phyloP scores from a whole-genome alignment of 1,284 basidiomycete genomes.

The Phylloboletellus chloephorus region DNA sequence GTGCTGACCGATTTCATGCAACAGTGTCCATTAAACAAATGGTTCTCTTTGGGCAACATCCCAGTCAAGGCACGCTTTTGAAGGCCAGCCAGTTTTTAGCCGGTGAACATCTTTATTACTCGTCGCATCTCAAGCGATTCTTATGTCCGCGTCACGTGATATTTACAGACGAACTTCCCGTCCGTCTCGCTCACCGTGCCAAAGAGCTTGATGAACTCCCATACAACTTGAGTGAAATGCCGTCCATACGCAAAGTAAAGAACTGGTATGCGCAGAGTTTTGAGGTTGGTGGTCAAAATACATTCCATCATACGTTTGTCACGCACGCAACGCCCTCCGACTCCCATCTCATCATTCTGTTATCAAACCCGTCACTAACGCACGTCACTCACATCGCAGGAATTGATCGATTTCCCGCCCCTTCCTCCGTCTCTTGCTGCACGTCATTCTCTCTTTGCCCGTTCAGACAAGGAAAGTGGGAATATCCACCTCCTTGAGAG shows the following conservation, averaged over 20 bases:
- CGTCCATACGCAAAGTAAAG: conserved; percentile 92
- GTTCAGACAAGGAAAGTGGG: conserved; percentile 29
- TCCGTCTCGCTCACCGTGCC: conserved; percentile 92
- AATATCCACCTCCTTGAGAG: conserved; percentile 53
- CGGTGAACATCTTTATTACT: conserved; percentile 15
- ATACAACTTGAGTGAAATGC: conserved; percentile 88
- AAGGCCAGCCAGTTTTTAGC: conserved; percentile 30
- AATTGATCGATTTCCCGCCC: conserved; percentile 80
- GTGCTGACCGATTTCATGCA: conserved; percentile 8
- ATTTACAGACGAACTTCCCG: conserved; percentile 62
- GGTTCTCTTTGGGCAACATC: conserved; percentile 33
- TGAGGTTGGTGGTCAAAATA: conserved; percentile 56
- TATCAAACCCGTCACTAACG: conserved; percentile 5
- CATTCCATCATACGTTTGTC: not conserved
- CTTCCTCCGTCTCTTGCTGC: conserved; percentile 66
- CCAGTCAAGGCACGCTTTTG: conserved; percentile 30
- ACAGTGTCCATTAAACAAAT: conserved; percentile 32
- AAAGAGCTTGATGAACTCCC: conserved; percentile 96
- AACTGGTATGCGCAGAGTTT: conserved; percentile 99
- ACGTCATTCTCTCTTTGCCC: conserved; percentile 60
- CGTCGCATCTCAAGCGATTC: not conserved
- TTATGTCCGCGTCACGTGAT: conserved; percentile 46
- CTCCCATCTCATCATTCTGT: not conserved
- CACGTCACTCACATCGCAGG: conserved; percentile 42
- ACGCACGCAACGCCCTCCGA: not conserved